A percentile compares a stretch with the other conserved stretches of the same genome.
Conservation (phyloP, 345 rosid genomes). For the Microthlaspi erraticum region DNA sequence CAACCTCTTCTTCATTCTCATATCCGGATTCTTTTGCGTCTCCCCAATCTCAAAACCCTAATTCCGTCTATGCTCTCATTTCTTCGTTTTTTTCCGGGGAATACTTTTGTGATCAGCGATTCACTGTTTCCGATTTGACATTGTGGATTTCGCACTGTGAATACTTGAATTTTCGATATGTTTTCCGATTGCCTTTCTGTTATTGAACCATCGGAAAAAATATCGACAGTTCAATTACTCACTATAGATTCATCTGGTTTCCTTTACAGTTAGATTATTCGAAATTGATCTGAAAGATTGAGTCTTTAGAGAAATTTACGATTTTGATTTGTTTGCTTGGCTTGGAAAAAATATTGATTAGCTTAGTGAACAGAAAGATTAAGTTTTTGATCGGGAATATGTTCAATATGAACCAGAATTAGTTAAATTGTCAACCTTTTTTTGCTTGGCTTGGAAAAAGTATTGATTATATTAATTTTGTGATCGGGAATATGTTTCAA, state of each 20-base stretch:
- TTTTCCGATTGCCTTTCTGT: constrained; percentile 8
- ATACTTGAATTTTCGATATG: constrained; percentile 2
- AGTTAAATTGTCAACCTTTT: not conserved
- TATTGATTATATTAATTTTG: not conserved
- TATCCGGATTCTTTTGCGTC: too few species aligned
- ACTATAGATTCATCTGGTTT: too few species aligned
- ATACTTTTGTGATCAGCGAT: not conserved
- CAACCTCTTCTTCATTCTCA: too few species aligned
- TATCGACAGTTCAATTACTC: too few species aligned
- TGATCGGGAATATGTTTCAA: not conserved
- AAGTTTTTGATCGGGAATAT: not conserved
- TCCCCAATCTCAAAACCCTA: too few species aligned
- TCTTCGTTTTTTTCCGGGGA: too few species aligned
- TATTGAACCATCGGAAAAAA: constrained; percentile 24
- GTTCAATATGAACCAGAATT: not conserved
- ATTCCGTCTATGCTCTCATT: too few species aligned
- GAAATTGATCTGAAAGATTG: constrained; percentile 12
- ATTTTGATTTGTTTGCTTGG: not conserved
- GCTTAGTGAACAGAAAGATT: not conserved
- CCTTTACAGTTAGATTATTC: too few species aligned
- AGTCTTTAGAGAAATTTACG: constrained; percentile 45
- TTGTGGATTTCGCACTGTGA: not conserved
- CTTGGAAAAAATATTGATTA: not conserved
- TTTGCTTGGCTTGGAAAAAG: not conserved
- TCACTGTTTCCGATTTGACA: not conserved